Evolutionary conservation across 2,329 filamentous ascomycete species (phyloP).

Genomic region (Xylariaceae sp.): DNA sequence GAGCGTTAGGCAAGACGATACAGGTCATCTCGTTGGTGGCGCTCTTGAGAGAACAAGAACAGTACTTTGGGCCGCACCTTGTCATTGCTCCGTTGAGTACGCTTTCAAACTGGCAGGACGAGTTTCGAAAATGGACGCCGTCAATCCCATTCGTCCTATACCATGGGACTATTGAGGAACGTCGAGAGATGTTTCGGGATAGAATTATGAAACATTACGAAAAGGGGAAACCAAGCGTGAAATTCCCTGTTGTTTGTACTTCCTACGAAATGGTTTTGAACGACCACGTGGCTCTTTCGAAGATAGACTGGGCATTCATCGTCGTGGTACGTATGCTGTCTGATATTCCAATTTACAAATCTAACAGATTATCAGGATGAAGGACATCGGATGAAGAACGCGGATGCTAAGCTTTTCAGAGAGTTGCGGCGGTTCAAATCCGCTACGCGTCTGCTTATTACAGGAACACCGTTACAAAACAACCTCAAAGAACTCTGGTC

Average conservation of each 20-base stretch:
- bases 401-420: conserved; percentile 86
- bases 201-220: conserved; percentile 66
- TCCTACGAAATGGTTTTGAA: conserved; percentile 95
- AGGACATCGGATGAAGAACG: conserved; percentile 94
- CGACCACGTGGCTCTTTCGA: conserved; percentile 74
- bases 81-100: conserved; percentile 90
- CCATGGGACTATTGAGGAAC: conserved; percentile 75
- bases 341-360: background rate
- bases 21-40: conserved; percentile 87
- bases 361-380: conserved; percentile 61
- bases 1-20: conserved; percentile 69
- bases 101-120: conserved; percentile 91
- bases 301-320: conserved; percentile 94
- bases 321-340: conserved; percentile 63
- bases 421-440: conserved; percentile 86
- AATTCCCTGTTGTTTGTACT: conserved; percentile 89
- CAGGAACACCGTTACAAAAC: conserved; percentile 91
- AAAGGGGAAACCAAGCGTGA: conserved; percentile 51
- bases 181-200: conserved; percentile 71
- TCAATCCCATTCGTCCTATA: conserved; percentile 85
- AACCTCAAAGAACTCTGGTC: conserved; percentile 96
- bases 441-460: conserved; percentile 86
- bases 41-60: conserved; percentile 78
- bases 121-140: conserved; percentile 88
- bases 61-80: conserved; percentile 79